These are phyloP conservation scores for Trichoderma aggressivum DNA, from an alignment of 2,329 filamentous ascomycete species.

Conservation along the genomic window DNA sequence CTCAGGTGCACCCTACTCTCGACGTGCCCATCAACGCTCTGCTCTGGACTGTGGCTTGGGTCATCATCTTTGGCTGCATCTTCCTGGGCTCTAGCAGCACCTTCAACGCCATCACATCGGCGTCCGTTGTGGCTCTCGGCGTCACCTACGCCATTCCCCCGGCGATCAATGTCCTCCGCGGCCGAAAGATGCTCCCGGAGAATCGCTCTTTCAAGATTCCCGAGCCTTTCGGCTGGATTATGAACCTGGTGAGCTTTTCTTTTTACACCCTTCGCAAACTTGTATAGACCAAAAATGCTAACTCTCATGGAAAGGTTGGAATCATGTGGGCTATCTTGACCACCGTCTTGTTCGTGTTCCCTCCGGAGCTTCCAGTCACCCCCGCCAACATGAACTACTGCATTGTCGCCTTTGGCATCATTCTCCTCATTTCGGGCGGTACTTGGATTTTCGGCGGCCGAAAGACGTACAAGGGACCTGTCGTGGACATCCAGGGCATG, in stretches of 20 bases:
- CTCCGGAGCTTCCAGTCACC: conserved; percentile 62
- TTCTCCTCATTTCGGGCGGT: conserved; percentile 41
- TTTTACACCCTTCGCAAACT: neutral
- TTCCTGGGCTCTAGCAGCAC: conserved; percentile 64
- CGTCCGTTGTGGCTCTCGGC: conserved; percentile 69
- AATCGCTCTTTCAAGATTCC: conserved; percentile 37
- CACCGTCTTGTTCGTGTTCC: conserved; percentile 72
- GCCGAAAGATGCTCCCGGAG: conserved; percentile 62
- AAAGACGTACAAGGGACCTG: conserved; percentile 44
- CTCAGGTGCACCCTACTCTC: conserved; percentile 57
- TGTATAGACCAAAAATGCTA: neutral
- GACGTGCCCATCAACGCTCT: conserved; percentile 67
- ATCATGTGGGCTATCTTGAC: conserved; percentile 66
- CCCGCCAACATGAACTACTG: conserved; percentile 65
- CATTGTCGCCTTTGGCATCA: conserved; percentile 47
- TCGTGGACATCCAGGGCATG: conserved; percentile 13
- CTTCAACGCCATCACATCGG: conserved; percentile 70
- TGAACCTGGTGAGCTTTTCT: conserved; percentile 27
- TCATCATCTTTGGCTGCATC: conserved; percentile 67
- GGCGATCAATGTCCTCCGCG: conserved; percentile 63
- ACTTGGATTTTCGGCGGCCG: conserved; percentile 49
- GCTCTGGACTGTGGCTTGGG: conserved; percentile 56
- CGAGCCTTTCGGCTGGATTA: conserved; percentile 35
- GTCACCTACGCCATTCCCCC: conserved; percentile 75
- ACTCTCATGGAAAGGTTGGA: conserved; percentile 38